Evolutionary conservation across 257 asterid genomes (phyloP).

Genomic region (Plantago elongata): DNA sequence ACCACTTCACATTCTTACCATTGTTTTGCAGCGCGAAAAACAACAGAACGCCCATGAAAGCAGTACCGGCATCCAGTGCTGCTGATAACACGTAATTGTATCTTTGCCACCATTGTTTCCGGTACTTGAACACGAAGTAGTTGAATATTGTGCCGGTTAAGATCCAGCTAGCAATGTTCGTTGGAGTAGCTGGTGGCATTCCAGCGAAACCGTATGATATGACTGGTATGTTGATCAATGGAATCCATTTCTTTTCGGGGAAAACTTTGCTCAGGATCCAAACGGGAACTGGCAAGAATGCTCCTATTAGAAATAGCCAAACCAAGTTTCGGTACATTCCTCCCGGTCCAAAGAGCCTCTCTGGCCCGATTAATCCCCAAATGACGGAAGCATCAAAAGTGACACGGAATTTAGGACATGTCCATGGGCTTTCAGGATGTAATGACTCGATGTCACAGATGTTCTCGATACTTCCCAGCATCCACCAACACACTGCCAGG

Average conservation of each 20-base stretch:
- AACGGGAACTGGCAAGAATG: conserved; percentile 74
- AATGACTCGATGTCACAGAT: conserved; percentile 69
- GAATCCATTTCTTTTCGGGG: conserved; percentile 88
- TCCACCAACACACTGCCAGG: conserved; percentile 89
- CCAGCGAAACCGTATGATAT: conserved; percentile 88
- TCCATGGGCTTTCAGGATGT: conserved; percentile 91
- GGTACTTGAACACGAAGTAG: conserved; percentile 71
- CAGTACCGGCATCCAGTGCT: conserved; percentile 92
- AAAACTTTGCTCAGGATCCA: conserved; percentile 74
- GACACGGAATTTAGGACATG: conserved; percentile 80
- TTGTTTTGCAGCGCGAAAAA: conserved; percentile 70
- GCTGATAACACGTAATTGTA: conserved; percentile 89
- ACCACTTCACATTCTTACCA: conserved; percentile 72
- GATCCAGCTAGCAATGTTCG: conserved; percentile 91
- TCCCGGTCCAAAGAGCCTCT: conserved; percentile 65
- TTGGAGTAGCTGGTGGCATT: conserved; percentile 98
- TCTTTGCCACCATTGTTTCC: conserved; percentile 82
- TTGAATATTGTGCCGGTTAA: conserved; percentile 71
- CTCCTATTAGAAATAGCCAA: conserved; percentile 85
- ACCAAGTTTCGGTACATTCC: conserved; percentile 79
- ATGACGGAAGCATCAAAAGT: conserved; percentile 83
- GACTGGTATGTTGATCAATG: conserved; percentile 78
- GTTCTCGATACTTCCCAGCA: conserved; percentile 74
- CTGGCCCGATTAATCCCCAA: conserved; percentile 86
- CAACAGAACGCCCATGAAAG: conserved; percentile 86